phyloP scores from a whole-genome alignment of 208 protist genomes.

The Trypanosoma vivax region DNA sequence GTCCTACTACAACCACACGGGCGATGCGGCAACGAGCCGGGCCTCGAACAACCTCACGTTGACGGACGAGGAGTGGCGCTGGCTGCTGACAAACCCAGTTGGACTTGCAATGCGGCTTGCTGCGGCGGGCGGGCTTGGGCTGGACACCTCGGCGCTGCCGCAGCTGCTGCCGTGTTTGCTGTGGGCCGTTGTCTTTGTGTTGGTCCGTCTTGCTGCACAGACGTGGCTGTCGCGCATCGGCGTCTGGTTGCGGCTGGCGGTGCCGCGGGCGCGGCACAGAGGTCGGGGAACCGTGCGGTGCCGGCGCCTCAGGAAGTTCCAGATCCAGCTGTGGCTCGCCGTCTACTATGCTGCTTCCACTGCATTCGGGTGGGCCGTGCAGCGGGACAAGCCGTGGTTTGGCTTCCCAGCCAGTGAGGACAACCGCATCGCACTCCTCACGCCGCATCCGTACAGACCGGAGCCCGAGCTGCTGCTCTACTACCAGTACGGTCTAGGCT shows the following conservation, averaged over 20 bases:
- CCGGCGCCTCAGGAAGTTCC: constrained; percentile 53
- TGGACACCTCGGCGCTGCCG: constrained; percentile 29
- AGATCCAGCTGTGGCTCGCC: constrained; percentile 67
- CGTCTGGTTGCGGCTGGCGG: constrained; percentile 47
- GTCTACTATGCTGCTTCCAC: constrained; percentile 49
- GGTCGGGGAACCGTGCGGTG: constrained; percentile 21
- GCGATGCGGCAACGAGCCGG: neutral
- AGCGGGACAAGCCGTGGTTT: constrained; percentile 54
- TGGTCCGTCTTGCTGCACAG: constrained; percentile 38
- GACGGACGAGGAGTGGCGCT: constrained; percentile 14
- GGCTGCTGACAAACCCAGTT: constrained; percentile 20
- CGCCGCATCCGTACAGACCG: constrained; percentile 54
- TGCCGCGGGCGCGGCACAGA: constrained; percentile 19
- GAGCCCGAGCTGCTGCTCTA: constrained; percentile 34
- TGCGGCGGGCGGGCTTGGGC: constrained; percentile 30
- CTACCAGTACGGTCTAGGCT: constrained; percentile 64
- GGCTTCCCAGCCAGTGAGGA: constrained; percentile 33
- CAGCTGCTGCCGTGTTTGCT: constrained; percentile 25
- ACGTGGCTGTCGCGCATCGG: constrained; percentile 42
- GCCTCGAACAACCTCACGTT: constrained; percentile 17
- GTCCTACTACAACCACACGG: constrained; percentile 17
- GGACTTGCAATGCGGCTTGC: neutral
- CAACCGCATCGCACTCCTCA: constrained; percentile 24
- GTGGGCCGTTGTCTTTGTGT: constrained; percentile 42
- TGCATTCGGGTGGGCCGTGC: constrained; percentile 46